phyloP scores from a whole-genome alignment of 306 rosid species.

The Abrus precatorius region DNA sequence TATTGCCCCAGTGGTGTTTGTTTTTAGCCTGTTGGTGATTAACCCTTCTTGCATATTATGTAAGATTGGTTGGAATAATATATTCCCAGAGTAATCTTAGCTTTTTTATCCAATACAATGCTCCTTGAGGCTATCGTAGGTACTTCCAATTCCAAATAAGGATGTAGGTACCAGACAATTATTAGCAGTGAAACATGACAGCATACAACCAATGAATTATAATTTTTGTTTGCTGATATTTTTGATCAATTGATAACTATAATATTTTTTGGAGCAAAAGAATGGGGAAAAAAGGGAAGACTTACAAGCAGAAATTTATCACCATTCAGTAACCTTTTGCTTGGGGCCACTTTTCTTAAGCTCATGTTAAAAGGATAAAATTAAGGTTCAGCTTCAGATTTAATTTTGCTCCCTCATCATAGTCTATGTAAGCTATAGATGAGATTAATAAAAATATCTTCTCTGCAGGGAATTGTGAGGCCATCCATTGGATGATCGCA shows the following conservation, averaged over 20 bases:
- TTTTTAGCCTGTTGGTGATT: not conserved
- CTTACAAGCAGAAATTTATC: no score
- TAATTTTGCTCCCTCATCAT: not conserved
- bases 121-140: not conserved
- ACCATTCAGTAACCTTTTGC: not conserved
- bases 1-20: no score
- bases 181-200: not conserved
- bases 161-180: not conserved
- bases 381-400: not conserved
- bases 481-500: conserved; percentile 61
- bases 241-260: not conserved
- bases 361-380: conserved; percentile 37
- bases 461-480: conserved; percentile 62
- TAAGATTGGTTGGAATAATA: not conserved
- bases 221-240: no score
- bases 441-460: conserved; percentile 55
- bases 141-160: not conserved
- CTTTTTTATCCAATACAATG: not conserved
- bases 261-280: not conserved
- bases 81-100: no score
- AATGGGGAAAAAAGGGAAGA: no score
- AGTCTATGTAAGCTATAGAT: conserved; percentile 38
- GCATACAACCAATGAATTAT: not conserved
- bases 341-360: not conserved
- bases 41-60: not conserved